phyloP scores from a whole-genome alignment of 257 asterid genomes.

The Rehmannia glutinosa region DNA sequence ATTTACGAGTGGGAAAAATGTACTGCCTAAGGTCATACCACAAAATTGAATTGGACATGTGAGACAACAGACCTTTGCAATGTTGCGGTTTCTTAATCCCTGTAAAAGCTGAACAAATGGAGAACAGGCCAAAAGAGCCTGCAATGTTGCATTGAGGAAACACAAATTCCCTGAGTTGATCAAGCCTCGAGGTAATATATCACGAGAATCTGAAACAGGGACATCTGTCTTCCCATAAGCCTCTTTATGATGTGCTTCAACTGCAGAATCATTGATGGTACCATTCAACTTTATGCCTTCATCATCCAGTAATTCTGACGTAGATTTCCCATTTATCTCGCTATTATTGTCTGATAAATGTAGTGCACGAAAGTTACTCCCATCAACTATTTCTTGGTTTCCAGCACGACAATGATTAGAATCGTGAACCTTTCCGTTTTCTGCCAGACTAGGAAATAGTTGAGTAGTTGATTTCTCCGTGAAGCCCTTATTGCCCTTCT shows the following conservation, averaged over 20 bases:
- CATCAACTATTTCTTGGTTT: constrained; percentile 27
- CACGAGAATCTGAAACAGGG: constrained; percentile 35
- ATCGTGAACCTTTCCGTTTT: constrained; percentile 43
- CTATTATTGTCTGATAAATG: constrained; percentile 30
- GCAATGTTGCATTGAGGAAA: constrained; percentile 91
- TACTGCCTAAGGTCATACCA: neutral
- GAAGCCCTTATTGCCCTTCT: constrained; percentile 25
- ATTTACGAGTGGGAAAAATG: neutral
- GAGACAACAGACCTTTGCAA: constrained; percentile 55
- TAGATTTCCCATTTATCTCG: constrained; percentile 23
- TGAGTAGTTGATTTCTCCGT: constrained; percentile 17
- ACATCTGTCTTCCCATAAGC: constrained; percentile 25
- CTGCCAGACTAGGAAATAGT: constrained; percentile 25
- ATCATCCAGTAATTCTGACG: constrained; percentile 16
- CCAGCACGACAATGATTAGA: constrained; percentile 18
- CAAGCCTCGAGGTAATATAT: constrained; percentile 77
- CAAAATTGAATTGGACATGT: neutral
- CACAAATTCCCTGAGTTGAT: constrained; percentile 87
- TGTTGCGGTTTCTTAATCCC: constrained; percentile 42
- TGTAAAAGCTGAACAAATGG: constrained; percentile 78
- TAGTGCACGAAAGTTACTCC: constrained; percentile 25
- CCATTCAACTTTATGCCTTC: constrained; percentile 39
- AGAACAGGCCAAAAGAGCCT: constrained; percentile 86
- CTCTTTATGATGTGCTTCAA: constrained; percentile 25
- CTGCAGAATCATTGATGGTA: constrained; percentile 26